Percentiles rank a stretch among this genome's conserved stretches.
Evolutionary conservation across 2,329 filamentous ascomycete genomes (phyloP).

Genomic region (Tolypocladium guangdongense): DNA sequence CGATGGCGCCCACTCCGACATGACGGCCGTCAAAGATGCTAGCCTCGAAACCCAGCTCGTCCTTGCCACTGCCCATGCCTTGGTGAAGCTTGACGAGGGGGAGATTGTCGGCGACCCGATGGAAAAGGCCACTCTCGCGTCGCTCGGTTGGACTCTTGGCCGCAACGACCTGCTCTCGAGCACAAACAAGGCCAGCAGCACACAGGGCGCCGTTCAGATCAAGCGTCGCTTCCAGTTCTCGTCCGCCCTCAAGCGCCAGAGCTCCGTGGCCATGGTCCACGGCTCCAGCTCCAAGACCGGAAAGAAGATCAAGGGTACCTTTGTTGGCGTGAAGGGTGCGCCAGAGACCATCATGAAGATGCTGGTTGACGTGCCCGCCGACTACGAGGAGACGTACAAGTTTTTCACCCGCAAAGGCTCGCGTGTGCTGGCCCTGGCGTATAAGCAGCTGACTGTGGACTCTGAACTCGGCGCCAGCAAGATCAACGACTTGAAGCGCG

Average conservation of each 20-base stretch:
- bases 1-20: conserved; percentile 73
- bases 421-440: conserved; percentile 84
- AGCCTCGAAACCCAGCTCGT: conserved; percentile 81
- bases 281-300: conserved; percentile 61
- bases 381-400: conserved; percentile 98
- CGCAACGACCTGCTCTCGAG: conserved; percentile 74
- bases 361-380: conserved; percentile 67
- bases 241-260: conserved; percentile 90
- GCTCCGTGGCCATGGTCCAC: conserved; percentile 77
- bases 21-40: conserved; percentile 60
- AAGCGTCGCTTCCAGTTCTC: conserved; percentile 98
- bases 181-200: conserved; percentile 28
- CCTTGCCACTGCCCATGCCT: conserved; percentile 84
- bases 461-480: conserved; percentile 70
- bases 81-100: conserved; percentile 93
- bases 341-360: conserved; percentile 95
- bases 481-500: conserved; percentile 90
- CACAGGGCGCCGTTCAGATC: conserved; percentile 71
- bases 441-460: conserved; percentile 79
- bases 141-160: conserved; percentile 87
- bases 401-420: conserved; percentile 95
- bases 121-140: conserved; percentile 89
- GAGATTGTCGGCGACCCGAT: conserved; percentile 97
- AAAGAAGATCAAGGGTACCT: conserved; percentile 71
- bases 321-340: conserved; percentile 92